These are phyloP conservation scores for Glomus cerebriforme DNA, from an alignment of 192 early-diverging fungal genomes.

Conservation along the genomic window DNA sequence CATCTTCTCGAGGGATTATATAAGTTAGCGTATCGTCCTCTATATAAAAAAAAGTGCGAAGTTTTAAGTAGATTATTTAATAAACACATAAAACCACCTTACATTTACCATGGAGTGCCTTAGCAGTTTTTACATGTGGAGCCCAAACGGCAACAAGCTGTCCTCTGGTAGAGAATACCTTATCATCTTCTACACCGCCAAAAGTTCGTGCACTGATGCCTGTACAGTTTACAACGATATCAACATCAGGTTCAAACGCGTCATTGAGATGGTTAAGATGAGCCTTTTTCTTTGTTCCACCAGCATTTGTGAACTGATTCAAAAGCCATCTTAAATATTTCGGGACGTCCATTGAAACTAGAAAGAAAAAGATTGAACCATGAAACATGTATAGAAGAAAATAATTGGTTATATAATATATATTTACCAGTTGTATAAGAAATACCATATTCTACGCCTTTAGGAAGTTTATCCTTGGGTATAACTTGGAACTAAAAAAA, in stretches of 20 bases:
- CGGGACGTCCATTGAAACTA: conserved; percentile 63
- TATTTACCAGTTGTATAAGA: background rate
- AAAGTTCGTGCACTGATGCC: conserved; percentile 64
- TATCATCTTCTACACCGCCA: conserved; percentile 70
- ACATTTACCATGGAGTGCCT: conserved; percentile 43
- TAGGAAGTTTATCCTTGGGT: background rate
- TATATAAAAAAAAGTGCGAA: background rate
- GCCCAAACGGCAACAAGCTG: conserved; percentile 79
- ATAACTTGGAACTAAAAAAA: background rate
- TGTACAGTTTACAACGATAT: conserved; percentile 82
- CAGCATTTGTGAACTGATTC: conserved; percentile 50
- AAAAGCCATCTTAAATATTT: conserved; percentile 69
- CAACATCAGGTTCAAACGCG: conserved; percentile 45
- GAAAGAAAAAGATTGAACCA: conserved; percentile 21
- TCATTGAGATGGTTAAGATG: conserved; percentile 49
- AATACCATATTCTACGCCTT: background rate
- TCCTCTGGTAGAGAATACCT: conserved; percentile 70
- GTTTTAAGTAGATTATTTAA: background rate
- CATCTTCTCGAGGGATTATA: conserved; percentile 82
- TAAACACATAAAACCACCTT: background rate
- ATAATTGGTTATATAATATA: background rate
- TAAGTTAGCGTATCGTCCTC: conserved; percentile 44
- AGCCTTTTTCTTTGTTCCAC: conserved; percentile 50
- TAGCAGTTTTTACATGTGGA: conserved; percentile 64
- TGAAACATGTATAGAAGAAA: too few species aligned